Evolutionary conservation across 148 eudicot genomes (phyloP).

Genomic region (Arctostaphylos glauca): DNA sequence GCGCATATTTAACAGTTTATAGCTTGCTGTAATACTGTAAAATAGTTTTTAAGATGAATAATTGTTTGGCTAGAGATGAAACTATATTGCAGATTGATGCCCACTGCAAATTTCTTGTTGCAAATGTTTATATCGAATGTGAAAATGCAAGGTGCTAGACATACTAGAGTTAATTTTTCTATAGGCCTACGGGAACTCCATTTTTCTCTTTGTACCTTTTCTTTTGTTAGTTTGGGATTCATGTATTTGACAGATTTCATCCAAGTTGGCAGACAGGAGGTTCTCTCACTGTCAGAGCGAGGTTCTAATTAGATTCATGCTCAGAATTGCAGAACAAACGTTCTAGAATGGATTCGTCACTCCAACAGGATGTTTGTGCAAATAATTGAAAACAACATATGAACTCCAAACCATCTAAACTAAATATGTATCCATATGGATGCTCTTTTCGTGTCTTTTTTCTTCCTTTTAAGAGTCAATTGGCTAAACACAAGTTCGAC

Average conservation of each 20-base stretch:
- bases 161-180: neutral
- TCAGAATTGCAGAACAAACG: neutral
- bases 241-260: neutral
- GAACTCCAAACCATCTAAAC: too few species aligned
- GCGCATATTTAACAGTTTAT: neutral
- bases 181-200: neutral
- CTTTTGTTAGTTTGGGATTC: neutral
- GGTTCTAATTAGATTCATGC: too few species aligned
- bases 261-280: neutral
- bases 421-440: neutral
- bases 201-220: neutral
- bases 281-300: neutral
- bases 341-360: neutral
- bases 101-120: neutral
- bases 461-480: neutral
- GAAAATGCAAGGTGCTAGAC: neutral
- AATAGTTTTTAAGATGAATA: neutral
- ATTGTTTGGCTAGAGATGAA: neutral
- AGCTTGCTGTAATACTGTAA: neutral
- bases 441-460: neutral
- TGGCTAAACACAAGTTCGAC: neutral
- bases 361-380: neutral
- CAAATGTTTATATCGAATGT: neutral
- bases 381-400: neutral
- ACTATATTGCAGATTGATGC: neutral